Evolutionary conservation across 805 yeast genomes (phyloP).

Genomic region (Torulaspora microellipsoides): DNA sequence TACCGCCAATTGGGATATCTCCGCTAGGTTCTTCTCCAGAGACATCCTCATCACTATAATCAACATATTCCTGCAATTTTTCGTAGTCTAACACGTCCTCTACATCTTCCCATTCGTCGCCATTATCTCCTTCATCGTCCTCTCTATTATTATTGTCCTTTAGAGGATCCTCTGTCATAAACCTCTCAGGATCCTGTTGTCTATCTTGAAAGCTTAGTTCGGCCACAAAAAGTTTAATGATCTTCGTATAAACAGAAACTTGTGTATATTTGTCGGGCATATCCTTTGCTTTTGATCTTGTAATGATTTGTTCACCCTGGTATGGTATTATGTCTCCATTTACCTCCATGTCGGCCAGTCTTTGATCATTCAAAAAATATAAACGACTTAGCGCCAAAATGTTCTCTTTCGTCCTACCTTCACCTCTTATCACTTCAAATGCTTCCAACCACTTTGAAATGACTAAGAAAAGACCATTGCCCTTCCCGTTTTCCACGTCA

Average conservation of each 20-base stretch:
- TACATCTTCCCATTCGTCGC: slow-evolving; percentile 69
- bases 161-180: slow-evolving; percentile 32
- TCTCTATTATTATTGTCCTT: slow-evolving; percentile 11
- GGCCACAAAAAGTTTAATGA: slow-evolving; percentile 60
- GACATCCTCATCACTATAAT: slow-evolving; percentile 31
- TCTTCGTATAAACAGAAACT: slow-evolving; percentile 66
- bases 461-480: slow-evolving; percentile 49
- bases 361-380: slow-evolving; percentile 51
- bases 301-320: slow-evolving; percentile 59
- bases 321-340: slow-evolving; percentile 74
- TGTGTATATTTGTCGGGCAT: slow-evolving; percentile 60
- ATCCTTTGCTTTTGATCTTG: slow-evolving; percentile 75
- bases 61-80: slow-evolving; percentile 54
- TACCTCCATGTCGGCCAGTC: slow-evolving; percentile 51
- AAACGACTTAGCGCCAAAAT: slow-evolving; percentile 69
- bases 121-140: slow-evolving; percentile 37
- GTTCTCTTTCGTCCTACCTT: slow-evolving; percentile 58
- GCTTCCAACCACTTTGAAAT: slow-evolving; percentile 79
- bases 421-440: slow-evolving; percentile 78
- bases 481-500: slow-evolving; percentile 26
- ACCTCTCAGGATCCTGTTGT: slow-evolving; percentile 37
- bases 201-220: slow-evolving; percentile 65
- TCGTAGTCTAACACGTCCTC: slow-evolving; percentile 67
- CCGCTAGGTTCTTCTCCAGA: slow-evolving; percentile 15
- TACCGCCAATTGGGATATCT: slow-evolving; percentile 16